Conservation (phyloP, 352 stramenopile genomes). For the Sclerospora graminicola region DNA sequence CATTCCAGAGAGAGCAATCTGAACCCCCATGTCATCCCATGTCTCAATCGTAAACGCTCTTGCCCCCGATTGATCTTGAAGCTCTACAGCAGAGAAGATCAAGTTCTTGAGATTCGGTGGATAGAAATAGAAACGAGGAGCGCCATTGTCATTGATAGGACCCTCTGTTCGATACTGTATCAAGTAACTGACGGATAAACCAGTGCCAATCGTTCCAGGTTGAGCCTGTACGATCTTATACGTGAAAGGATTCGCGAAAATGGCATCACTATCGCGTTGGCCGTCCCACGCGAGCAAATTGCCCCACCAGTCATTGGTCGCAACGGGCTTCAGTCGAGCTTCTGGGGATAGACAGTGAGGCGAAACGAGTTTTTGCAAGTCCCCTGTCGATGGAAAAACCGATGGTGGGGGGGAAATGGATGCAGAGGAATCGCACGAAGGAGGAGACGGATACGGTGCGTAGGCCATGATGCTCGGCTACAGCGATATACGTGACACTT, state of each 20-base stretch:
- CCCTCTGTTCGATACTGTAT: constrained; percentile 61
- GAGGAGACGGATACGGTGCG: constrained; percentile 7
- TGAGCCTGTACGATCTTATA: constrained; percentile 37
- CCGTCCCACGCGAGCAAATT: constrained; percentile 63
- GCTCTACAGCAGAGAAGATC: constrained; percentile 51
- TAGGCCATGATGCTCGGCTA: constrained; percentile 19
- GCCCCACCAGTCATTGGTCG: constrained; percentile 81
- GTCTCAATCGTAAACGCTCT: constrained; percentile 34
- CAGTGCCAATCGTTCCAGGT: constrained; percentile 25
- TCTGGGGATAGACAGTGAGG: constrained; percentile 31
- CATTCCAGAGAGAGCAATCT: constrained; percentile 32
- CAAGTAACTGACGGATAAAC: constrained; percentile 59
- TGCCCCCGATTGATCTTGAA: constrained; percentile 8
- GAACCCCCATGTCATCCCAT: constrained; percentile 72
- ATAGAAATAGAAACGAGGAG: constrained; percentile 81
- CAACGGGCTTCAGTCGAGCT: constrained; percentile 28
- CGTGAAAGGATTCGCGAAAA: constrained; percentile 66
- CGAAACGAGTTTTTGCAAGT: constrained; percentile 36
- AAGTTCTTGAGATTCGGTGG: constrained; percentile 64
- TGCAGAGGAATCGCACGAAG: not conserved
- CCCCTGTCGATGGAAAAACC: constrained; percentile 39
- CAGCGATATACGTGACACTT: no score
- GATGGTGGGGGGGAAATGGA: constrained; percentile 17
- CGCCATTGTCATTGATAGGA: constrained; percentile 64
- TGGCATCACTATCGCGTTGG: constrained; percentile 49